Conservation (phyloP, 1,284 basidiomycete genomes). For the Singerocomus inundabilis region DNA sequence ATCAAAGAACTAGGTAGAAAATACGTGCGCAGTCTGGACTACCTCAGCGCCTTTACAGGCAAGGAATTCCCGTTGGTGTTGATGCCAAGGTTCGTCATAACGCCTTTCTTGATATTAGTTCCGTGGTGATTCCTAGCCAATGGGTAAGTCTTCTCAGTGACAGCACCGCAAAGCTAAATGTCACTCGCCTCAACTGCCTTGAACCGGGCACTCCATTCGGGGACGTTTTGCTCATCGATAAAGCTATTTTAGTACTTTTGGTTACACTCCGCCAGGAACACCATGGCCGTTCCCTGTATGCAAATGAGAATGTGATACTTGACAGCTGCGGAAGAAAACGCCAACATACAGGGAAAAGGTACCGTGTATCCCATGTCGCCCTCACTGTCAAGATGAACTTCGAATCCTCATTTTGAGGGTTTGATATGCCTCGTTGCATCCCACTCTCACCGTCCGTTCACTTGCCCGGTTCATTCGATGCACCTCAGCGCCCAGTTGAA, state of each 20-base stretch:
- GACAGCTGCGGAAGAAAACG: constrained; percentile 1
- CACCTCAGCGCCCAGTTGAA: constrained; percentile 1
- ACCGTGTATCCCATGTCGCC: constrained; percentile 1
- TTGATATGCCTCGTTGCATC: constrained; percentile 20
- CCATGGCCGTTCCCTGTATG: not conserved
- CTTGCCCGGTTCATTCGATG: not conserved
- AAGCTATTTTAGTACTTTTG: constrained; percentile 12
- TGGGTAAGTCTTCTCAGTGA: constrained; percentile 11
- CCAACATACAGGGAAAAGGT: constrained; percentile 9
- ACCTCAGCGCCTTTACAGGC: constrained; percentile 3
- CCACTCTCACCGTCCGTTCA: not conserved
- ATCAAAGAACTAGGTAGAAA: constrained; percentile 23
- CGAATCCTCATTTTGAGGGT: constrained; percentile 1
- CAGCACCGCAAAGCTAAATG: constrained; percentile 1
- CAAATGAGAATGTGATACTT: constrained; percentile 1
- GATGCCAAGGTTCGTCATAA: constrained; percentile 23
- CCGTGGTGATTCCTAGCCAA: constrained; percentile 13
- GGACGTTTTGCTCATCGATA: constrained; percentile 22
- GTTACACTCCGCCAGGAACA: constrained; percentile 5
- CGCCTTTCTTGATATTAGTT: not conserved
- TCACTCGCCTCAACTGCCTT: constrained; percentile 11
- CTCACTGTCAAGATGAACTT: constrained; percentile 3
- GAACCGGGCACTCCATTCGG: constrained; percentile 4
- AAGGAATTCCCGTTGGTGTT: constrained; percentile 3
- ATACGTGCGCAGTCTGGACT: constrained; percentile 8